These are phyloP conservation scores for Rhodotorula sp. DNA, from an alignment of 1,284 basidiomycete species.

Conservation along the genomic window DNA sequence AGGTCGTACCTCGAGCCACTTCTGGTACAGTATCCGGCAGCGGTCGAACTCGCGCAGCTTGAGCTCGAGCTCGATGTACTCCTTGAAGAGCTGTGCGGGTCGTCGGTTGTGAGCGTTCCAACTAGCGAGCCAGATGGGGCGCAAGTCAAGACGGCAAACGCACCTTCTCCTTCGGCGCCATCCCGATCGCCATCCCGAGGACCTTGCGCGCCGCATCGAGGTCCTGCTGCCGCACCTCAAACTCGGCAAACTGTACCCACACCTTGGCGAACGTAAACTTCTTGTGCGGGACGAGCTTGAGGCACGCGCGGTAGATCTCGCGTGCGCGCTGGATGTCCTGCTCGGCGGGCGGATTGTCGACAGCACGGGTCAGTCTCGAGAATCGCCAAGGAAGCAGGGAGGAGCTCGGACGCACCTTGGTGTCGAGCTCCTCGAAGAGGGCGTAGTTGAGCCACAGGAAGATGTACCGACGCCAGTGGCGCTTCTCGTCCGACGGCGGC, in stretches of 20 bases:
- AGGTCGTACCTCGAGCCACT: constrained; percentile 76
- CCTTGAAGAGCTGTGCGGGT: constrained; percentile 67
- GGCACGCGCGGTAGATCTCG: constrained; percentile 88
- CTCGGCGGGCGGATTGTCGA: neutral
- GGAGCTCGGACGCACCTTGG: constrained; percentile 61
- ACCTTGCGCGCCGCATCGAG: constrained; percentile 83
- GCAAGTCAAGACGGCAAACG: neutral
- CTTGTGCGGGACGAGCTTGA: constrained; percentile 89
- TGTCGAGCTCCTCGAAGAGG: constrained; percentile 94
- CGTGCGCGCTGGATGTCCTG: constrained; percentile 80
- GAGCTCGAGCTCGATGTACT: constrained; percentile 90
- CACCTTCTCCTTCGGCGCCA: constrained; percentile 86
- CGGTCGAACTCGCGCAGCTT: constrained; percentile 81
- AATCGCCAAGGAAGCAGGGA: constrained; percentile 3
- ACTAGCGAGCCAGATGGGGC: neutral
- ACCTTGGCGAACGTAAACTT: constrained; percentile 96
- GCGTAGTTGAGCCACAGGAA: constrained; percentile 77
- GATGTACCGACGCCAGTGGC: constrained; percentile 94
- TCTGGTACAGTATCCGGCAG: constrained; percentile 88
- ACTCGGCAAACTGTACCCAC: constrained; percentile 87
- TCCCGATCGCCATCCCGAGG: constrained; percentile 85
- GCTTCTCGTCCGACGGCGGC: constrained; percentile 81
- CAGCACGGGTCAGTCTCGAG: neutral
- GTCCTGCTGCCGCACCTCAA: constrained; percentile 84
- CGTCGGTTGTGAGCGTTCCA: neutral